phyloP scores from a whole-genome alignment of 371 early-diverging fungal species.

The Coemansia sp. region DNA sequence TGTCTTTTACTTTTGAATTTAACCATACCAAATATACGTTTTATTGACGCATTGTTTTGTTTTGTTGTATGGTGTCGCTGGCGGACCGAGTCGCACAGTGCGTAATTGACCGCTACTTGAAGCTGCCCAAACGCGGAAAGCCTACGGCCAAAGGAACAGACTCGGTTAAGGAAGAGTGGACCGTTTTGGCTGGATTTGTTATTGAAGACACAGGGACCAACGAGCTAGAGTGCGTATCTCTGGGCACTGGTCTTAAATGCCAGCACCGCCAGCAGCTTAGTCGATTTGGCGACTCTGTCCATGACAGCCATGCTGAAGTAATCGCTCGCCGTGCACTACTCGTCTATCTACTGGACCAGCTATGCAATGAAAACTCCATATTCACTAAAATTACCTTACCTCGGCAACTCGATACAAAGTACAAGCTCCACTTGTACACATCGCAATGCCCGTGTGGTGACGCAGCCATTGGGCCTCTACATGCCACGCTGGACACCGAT shows the following conservation, averaged over 20 bases:
- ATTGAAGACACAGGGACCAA: conserved; percentile 28
- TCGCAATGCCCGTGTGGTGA: conserved; percentile 51
- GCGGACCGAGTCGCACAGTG: conserved; percentile 38
- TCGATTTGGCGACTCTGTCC: conserved; percentile 62
- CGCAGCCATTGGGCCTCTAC: conserved; percentile 25
- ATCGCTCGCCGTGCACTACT: conserved; percentile 76
- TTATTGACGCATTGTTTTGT: not conserved
- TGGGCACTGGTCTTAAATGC: conserved; percentile 88
- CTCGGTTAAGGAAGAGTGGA: conserved; percentile 69
- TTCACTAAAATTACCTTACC: not conserved
- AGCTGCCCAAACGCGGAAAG: conserved; percentile 71
- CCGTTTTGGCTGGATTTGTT: conserved; percentile 79
- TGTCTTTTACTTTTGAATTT: not conserved
- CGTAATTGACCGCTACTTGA: conserved; percentile 33
- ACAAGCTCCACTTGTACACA: conserved; percentile 38
- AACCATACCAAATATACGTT: not conserved
- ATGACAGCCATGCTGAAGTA: conserved; percentile 85
- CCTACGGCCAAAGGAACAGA: conserved; percentile 52
- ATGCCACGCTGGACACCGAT: not conserved
- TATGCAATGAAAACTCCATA: not conserved
- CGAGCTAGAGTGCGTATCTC: conserved; percentile 59
- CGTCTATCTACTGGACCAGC: conserved; percentile 47
- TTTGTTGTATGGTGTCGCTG: not conserved
- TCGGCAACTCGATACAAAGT: not conserved
- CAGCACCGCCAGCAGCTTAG: conserved; percentile 62